Conservation (phyloP, 495 filamentous ascomycete species). For the Podospora fimiseda region DNA sequence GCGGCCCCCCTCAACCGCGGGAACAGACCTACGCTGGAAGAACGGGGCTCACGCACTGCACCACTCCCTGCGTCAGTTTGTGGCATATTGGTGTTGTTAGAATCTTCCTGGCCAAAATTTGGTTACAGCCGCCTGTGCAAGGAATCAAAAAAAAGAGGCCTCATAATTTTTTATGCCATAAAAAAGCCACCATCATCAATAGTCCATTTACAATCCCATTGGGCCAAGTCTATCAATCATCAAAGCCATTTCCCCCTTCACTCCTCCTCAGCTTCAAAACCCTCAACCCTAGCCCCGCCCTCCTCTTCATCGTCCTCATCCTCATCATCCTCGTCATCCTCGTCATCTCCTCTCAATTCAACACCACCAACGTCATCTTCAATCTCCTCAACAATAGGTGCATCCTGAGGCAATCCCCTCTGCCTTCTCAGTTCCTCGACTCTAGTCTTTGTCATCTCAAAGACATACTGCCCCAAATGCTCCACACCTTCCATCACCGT, state of each 20-base stretch:
- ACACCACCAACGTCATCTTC: constrained; percentile 36
- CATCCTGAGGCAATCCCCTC: constrained; percentile 28
- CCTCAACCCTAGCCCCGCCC: constrained; percentile 17
- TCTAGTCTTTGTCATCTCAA: constrained; percentile 89
- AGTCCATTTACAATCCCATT: too few species aligned
- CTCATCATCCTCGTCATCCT: constrained; percentile 12
- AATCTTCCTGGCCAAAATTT: too few species aligned
- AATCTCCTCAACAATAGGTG: constrained; percentile 13
- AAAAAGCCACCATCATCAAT: neutral
- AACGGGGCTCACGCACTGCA: too few species aligned
- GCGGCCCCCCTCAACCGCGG: too few species aligned
- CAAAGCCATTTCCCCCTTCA: constrained; percentile 1
- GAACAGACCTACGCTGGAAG: too few species aligned
- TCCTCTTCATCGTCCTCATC: constrained; percentile 39
- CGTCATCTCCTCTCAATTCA: constrained; percentile 7
- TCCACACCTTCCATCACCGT: constrained; percentile 82
- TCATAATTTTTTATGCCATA: too few species aligned
- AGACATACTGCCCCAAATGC: constrained; percentile 95
- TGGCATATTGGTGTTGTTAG: too few species aligned
- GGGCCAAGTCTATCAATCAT: too few species aligned
- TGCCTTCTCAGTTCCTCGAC: constrained; percentile 48
- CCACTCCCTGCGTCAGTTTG: too few species aligned
- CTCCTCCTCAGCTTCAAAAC: constrained; percentile 30
- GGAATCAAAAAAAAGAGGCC: too few species aligned
- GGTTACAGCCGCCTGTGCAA: too few species aligned